Base-by-base conservation (phyloP, 164 flowering plant genomes). In the Buxus sempervirens region DNA sequence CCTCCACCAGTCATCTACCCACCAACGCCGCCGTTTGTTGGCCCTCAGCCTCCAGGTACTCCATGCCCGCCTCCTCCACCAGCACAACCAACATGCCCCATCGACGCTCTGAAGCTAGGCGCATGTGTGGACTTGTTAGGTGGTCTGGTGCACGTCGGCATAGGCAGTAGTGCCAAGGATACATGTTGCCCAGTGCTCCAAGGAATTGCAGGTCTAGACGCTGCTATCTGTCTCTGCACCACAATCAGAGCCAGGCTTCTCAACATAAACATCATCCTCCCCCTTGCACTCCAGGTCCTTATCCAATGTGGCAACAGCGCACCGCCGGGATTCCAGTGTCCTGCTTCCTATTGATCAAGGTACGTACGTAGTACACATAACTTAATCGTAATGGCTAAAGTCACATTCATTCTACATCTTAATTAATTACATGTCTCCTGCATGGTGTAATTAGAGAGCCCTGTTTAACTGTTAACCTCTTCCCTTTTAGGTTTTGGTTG, bases 171-270 rank as follows among this genome's bases (percentile, higher is more conserved):
- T 49, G 80, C 82, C 0, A 77, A 80, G 68, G 78, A 76, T 21
- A 58, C 76, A 2, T 89, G 96, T 26, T 89, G 96, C 58, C 88
- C 96, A 0, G 79, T 89, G 53, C 82, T 89, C 2, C 65, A 73
- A 27, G 92, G 90, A 56, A 81, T 89, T 13, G 68, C 74, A 9
- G 86, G 78, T 68, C 65, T 87, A 57, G 91, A 89, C 18, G 96
- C 92, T 0, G 92, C 92, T 0, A 13, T 86, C 2, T 89, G 91
- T 70, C 84, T 89, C 0, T 89, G 95, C 79, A 89, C 88, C 63
- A 79, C 88, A 64, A 81, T 89, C 55, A 89, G 78, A 57, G 75
- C 68, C 59, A 87, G 87, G 78, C 80, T 87, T 61, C 79, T 86
- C 0, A 83, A 86, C 65, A 66, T 87, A 59, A 81, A 72, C 60